Conservation (phyloP, 257 asterid species). For the Capsicum chinense region DNA sequence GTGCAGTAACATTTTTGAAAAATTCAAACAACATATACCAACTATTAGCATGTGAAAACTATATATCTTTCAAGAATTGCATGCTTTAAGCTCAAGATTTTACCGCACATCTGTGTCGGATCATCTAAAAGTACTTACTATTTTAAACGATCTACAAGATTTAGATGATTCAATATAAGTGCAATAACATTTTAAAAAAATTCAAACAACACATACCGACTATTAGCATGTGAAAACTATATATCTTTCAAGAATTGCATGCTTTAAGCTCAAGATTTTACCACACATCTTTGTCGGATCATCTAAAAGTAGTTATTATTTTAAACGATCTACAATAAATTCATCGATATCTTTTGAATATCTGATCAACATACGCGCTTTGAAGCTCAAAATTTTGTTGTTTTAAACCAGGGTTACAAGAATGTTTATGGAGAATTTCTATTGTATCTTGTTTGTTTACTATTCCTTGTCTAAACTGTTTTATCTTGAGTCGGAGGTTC, state of each 20-base stretch:
- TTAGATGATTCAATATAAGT: not conserved
- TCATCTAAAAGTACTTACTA: not conserved
- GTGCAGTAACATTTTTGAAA: not conserved
- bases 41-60: not conserved
- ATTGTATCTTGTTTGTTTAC: too few species aligned
- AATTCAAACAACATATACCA: not conserved
- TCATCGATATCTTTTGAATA: not conserved
- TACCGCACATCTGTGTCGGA: not conserved
- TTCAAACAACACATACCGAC: not conserved
- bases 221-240: not conserved
- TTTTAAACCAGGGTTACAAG: too few species aligned
- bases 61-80: not conserved
- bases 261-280: not conserved
- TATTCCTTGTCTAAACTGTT: too few species aligned
- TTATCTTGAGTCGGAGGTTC: too few species aligned
- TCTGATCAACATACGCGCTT: not conserved
- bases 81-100: not conserved
- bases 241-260: not conserved
- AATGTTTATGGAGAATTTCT: too few species aligned
- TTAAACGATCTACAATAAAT: not conserved
- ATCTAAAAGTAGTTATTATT: not conserved
- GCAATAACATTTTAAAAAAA: not conserved
- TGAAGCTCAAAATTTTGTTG: too few species aligned
- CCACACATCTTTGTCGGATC: not conserved
- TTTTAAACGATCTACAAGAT: too few species aligned